Evolutionary conservation across 2,329 filamentous ascomycete species (phyloP).

Genomic region (Hymenoscyphus repandus): DNA sequence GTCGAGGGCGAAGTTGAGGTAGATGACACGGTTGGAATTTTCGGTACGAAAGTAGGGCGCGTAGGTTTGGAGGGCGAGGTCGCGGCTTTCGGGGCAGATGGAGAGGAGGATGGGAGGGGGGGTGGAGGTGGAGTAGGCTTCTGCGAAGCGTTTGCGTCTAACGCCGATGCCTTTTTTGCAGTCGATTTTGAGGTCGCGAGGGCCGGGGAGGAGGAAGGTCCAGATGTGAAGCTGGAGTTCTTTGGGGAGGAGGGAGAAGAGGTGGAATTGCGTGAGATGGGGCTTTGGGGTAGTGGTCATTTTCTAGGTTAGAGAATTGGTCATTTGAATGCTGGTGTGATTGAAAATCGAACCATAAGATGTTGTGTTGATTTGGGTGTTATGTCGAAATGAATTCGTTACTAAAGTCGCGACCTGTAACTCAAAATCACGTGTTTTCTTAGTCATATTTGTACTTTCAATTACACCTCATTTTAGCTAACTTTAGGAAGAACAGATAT

Average conservation of each 20-base stretch:
- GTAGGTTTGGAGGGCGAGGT: conserved; percentile 21
- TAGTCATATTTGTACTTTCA: too few species aligned
- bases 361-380: too few species aligned
- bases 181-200: conserved; percentile 17
- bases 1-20: conserved; percentile 19
- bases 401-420: too few species aligned
- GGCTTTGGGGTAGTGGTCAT: too few species aligned
- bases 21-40: conserved; percentile 13
- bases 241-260: conserved; percentile 24
- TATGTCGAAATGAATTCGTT: too few species aligned
- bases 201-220: conserved; percentile 10
- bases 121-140: conserved; percentile 16
- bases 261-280: conserved; percentile 16
- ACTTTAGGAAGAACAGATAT: too few species aligned
- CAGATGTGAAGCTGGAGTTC: conserved; percentile 29
- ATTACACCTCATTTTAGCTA: too few species aligned
- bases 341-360: too few species aligned
- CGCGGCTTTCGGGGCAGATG: conserved; percentile 28
- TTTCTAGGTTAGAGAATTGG: too few species aligned
- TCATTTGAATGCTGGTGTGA: too few species aligned
- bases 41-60: conserved; percentile 15
- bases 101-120: conserved; percentile 27
- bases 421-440: too few species aligned
- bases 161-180: conserved; percentile 14
- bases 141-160: conserved; percentile 2